Evolutionary conservation across 306 rosid species (phyloP), one percentile per base, ranked within the genome.

Genomic region (Morella rubra): DNA sequence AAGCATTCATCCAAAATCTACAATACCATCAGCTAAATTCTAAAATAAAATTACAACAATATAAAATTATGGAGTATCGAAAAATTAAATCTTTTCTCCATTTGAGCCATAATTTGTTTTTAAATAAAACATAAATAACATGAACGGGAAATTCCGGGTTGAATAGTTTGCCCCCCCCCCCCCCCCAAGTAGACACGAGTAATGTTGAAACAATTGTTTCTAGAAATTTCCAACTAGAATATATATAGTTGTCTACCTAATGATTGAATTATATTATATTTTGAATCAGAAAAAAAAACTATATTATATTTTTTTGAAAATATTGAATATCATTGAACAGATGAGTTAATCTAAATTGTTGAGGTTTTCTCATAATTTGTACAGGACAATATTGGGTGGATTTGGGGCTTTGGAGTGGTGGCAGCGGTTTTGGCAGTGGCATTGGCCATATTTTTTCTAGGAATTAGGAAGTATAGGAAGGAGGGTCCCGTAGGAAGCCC

Each of bases 371-470:
- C 1, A 6, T 8, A 5, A 8, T 12, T 27, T 2, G 14, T 60
- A 47, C 67, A 92, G 96, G 93, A 90, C 74, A 89, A 90, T 54
- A 82, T 84, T 46, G 87, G 97, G 81, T 90, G 97, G 97, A 89
- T 78, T 2, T 71, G 81, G 70, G 91, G 93, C 15, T 74, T 89
- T 14, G 89, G 91, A 47, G 81, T 90, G 44, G 68, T 89, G 69
- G 84, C 80, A 40, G 93, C 77, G 10, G 88, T 86, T n/a, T 24
- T 89, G 81, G 92, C 76, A 2, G 67, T 80, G 69, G 92, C 96
- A 27, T 51, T 90, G 14, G 56, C 55, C 13, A 37, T 85, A 32
- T 90, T 90, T 79, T 4, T 92, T 59, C 11, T 82, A 7, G 97
- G 97, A 73, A 81, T 73, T 37, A 85, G 51, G 58, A 81, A 76